Percentiles rank a stretch among this genome's conserved stretches.
Conservation (phyloP, 495 filamentous ascomycete genomes). For the Aspergillus nidulans region DNA sequence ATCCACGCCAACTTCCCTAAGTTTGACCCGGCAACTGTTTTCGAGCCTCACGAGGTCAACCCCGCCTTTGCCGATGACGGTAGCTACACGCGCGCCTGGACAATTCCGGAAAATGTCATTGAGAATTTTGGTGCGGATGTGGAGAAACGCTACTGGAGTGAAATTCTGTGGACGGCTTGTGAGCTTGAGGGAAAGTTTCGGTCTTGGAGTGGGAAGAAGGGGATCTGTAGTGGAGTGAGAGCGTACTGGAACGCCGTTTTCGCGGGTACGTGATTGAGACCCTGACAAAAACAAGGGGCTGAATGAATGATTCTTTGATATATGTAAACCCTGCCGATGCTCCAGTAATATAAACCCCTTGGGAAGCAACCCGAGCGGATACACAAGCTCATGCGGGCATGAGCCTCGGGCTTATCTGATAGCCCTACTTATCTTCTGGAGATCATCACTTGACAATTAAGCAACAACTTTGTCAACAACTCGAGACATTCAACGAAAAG, state of each 20-base stretch:
- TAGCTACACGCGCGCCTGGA: conserved; percentile 40
- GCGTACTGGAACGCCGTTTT: conserved; percentile 30
- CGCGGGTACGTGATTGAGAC: background rate
- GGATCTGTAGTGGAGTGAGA: conserved; percentile 27
- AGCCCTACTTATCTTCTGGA: background rate
- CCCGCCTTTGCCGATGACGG: conserved; percentile 33
- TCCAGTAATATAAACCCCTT: background rate
- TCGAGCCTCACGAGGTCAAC: conserved; percentile 30
- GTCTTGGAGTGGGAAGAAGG: conserved; percentile 27
- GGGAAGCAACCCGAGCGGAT: background rate
- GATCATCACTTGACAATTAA: background rate
- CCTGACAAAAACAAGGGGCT: background rate
- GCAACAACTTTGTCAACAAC: background rate
- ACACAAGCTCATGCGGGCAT: background rate
- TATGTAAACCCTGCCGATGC: too few species aligned
- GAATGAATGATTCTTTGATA: background rate
- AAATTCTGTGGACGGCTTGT: conserved; percentile 45
- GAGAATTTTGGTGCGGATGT: conserved; percentile 39
- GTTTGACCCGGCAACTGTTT: conserved; percentile 46
- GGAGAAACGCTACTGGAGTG: conserved; percentile 48
- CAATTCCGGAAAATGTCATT: conserved; percentile 34
- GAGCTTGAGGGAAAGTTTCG: conserved; percentile 39
- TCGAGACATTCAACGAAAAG: background rate
- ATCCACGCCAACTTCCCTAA: conserved; percentile 49
- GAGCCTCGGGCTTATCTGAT: background rate